phyloP scores from a whole-genome alignment of 2,329 filamentous ascomycete species.

The Septoria linicola region DNA sequence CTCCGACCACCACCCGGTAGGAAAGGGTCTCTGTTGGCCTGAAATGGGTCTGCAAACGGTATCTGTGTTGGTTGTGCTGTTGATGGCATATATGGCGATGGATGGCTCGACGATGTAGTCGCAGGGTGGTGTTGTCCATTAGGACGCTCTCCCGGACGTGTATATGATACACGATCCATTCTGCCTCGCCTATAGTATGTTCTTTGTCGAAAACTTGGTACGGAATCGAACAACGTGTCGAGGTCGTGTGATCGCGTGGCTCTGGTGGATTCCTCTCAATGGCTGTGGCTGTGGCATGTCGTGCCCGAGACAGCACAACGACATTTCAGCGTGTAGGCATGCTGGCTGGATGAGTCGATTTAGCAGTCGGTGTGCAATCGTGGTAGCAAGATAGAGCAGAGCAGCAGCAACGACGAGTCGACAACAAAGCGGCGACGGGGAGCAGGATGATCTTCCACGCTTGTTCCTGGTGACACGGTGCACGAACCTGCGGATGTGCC shows the following conservation, averaged over 20 bases:
- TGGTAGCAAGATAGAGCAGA: background rate
- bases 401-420: too few relatives aligned
- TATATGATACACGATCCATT: constrained; percentile 36
- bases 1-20: constrained; percentile 42
- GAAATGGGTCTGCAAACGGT: constrained; percentile 49
- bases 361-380: too few relatives aligned
- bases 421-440: too few relatives aligned
- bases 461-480: too few relatives aligned
- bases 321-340: constrained; percentile 4
- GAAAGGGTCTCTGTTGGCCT: constrained; percentile 48
- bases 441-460: too few relatives aligned
- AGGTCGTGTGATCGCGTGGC: constrained; percentile 13
- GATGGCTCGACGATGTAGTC: constrained; percentile 39
- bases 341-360: background rate
- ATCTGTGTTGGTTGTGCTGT: constrained; percentile 44
- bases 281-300: constrained; percentile 3
- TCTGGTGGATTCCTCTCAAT: background rate
- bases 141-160: constrained; percentile 41
- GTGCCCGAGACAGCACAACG: background rate
- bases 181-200: background rate
- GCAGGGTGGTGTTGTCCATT: constrained; percentile 36
- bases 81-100: constrained; percentile 35
- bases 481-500: too few relatives aligned
- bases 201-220: constrained; percentile 5
- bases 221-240: background rate